Evolutionary conservation across 2,329 filamentous ascomycete species (phyloP).

Genomic region (Claviceps pazoutovae): DNA sequence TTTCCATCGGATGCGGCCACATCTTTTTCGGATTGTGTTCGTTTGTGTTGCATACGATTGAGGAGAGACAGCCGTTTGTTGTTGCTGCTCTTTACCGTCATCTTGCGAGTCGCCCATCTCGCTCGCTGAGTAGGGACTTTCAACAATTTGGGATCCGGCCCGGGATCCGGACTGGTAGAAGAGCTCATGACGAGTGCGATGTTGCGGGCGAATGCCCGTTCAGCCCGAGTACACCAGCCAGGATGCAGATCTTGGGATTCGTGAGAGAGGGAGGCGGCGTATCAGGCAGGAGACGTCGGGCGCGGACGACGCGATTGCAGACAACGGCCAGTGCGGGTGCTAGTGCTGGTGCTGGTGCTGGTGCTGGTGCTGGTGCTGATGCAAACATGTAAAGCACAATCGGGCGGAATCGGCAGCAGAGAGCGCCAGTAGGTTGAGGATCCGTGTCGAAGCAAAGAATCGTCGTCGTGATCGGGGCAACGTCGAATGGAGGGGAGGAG

Average conservation of each 20-base stretch:
- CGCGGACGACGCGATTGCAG: slow-evolving; percentile 4
- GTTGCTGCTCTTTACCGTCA: slow-evolving; percentile 58
- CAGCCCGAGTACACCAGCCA: slow-evolving; percentile 24
- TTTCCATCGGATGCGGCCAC: slow-evolving; percentile 24
- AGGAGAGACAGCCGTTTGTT: slow-evolving; percentile 75
- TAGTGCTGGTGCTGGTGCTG: background rate
- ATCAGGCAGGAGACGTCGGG: background rate
- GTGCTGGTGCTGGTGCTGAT: background rate
- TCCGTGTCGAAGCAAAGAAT: background rate
- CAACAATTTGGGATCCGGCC: slow-evolving; percentile 10
- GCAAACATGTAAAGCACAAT: background rate
- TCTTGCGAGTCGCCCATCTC: slow-evolving; percentile 91
- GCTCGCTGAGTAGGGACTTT: slow-evolving; percentile 51
- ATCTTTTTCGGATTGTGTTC: slow-evolving; percentile 56
- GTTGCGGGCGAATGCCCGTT: slow-evolving; percentile 26
- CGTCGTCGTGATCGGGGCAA: background rate
- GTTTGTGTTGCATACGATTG: slow-evolving; percentile 56
- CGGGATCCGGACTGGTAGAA: slow-evolving; percentile 15
- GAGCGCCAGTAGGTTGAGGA: background rate
- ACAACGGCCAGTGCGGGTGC: background rate
- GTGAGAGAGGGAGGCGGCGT: background rate
- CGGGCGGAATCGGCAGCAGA: background rate
- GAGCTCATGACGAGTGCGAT: slow-evolving; percentile 20
- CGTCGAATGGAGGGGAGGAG: background rate
- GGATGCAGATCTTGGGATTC: slow-evolving; percentile 12